Evolutionary conservation across 345 rosid species (phyloP), one percentile per base, ranked within the genome.

Genomic region (Bruguiera parviflora): DNA sequence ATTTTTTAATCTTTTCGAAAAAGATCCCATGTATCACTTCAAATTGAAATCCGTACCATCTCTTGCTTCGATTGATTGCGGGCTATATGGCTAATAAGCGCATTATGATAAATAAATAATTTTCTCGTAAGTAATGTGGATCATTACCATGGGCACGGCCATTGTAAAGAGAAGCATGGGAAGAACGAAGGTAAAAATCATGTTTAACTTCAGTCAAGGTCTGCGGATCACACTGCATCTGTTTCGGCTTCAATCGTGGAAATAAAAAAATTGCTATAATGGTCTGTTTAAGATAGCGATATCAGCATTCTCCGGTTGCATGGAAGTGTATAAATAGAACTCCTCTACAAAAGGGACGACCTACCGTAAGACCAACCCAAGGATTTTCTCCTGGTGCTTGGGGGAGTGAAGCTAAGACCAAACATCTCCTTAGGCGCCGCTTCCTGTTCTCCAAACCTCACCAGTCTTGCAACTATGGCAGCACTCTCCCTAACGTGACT

Each of bases 341-440:
- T 8, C 10, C 22, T 55, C 84, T 77, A 90, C 64, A 82, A 29
- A 62, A 83, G 85, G 53, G 88, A 72, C 53, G 83, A 73, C 84
- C 72, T 89, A 87, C 89, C 84, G 81, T 83, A 76, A 60, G 84
- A 85, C 99, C 99, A 91, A 46, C 89, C 84, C 57, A 65, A 79
- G 31, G 90, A 86, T 78, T 80, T 86, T 55, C 88, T 77, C 68
- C 78, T 81, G 46, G 81, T 62, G 59, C 74, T 74, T 3, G 88
- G 84, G 28, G 92, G 86, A 9, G 93, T 81, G 81, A 95, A 92
- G 80, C 92, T 92, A 58, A 92, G 90, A 8, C 99, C 96, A 61
- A 92, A 87, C 96, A 88, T 89, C 77, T 86, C 96, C 81, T 92
- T 92, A 39, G 87, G 81, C 31, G 87, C 93, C 25, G 80, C 77